A percentile compares a stretch with the other conserved stretches of the same genome.
These are phyloP conservation scores for Paramyrothecium sp. DNA, from an alignment of 2,329 filamentous ascomycete genomes.

Conservation along the genomic window DNA sequence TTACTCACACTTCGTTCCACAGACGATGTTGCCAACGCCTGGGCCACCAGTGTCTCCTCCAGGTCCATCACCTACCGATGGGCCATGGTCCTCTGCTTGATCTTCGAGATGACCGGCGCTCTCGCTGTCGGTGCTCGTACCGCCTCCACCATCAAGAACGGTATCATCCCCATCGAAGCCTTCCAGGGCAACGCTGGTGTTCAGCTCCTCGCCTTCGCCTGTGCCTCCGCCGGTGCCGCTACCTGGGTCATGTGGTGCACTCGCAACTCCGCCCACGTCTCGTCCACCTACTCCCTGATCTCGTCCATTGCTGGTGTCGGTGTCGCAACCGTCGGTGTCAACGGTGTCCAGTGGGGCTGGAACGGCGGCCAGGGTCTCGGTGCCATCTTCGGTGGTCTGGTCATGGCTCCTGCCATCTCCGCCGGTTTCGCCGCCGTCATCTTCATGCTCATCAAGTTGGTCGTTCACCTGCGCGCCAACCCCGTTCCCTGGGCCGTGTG, in stretches of 20 bases:
- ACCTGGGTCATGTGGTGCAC: conserved; percentile 82
- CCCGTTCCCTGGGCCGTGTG: conserved; percentile 72
- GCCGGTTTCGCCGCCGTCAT: conserved; percentile 63
- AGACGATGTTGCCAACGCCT: conserved; percentile 84
- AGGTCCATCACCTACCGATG: conserved; percentile 69
- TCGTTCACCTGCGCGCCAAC: conserved; percentile 71
- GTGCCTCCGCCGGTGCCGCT: conserved; percentile 62
- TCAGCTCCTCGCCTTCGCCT: conserved; percentile 67
- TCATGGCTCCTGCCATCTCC: conserved; percentile 66
- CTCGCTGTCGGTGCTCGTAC: conserved; percentile 67
- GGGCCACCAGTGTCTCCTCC: conserved; percentile 81
- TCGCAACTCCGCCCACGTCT: conserved; percentile 69
- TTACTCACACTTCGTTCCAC: conserved; percentile 6
- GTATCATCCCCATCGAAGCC: conserved; percentile 61
- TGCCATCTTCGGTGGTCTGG: conserved; percentile 65
- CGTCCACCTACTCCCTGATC: conserved; percentile 70
- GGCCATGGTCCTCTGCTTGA: conserved; percentile 63
- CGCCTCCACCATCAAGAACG: conserved; percentile 78
- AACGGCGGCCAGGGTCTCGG: conserved; percentile 64
- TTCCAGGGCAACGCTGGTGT: conserved; percentile 63
- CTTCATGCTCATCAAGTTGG: conserved; percentile 62
- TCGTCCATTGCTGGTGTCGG: conserved; percentile 68
- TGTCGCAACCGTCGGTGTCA: conserved; percentile 63
- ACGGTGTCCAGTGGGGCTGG: conserved; percentile 65
- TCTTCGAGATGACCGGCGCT: conserved; percentile 69